Percentiles rank a stretch among this genome's conserved stretches.
These are phyloP conservation scores for Vitis hybrid DNA, from an alignment of 177 flowering plant genomes.

Conservation along the genomic window DNA sequence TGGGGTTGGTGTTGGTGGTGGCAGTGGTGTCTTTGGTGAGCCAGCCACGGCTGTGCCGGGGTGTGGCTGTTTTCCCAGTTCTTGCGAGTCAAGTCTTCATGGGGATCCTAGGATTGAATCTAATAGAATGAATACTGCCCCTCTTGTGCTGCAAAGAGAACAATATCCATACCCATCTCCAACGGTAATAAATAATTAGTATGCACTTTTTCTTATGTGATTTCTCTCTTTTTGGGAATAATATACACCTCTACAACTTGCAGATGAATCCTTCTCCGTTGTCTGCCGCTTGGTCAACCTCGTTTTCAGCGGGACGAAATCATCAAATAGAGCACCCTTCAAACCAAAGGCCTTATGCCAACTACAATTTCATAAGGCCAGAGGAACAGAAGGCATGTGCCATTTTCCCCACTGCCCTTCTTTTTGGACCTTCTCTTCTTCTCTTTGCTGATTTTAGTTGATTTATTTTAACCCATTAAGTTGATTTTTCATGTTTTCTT, in stretches of 20 bases:
- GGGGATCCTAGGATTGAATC: constrained; percentile 8
- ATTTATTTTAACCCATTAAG: background rate
- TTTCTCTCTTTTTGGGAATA: background rate
- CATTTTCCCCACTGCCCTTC: no score
- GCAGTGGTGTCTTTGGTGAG: background rate
- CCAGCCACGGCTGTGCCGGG: constrained; percentile 5
- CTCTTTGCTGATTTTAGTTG: background rate
- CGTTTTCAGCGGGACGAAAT: constrained; percentile 12
- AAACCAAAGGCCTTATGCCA: constrained; percentile 21
- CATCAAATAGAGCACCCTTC: constrained; percentile 32
- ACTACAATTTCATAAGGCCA: constrained; percentile 4
- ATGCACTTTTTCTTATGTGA: background rate
- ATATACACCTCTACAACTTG: background rate
- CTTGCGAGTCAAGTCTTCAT: background rate
- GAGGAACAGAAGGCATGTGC: constrained; percentile 25
- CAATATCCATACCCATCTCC: background rate
- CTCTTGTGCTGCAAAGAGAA: background rate
- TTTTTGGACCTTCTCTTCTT: background rate
- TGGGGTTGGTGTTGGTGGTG: background rate
- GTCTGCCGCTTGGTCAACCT: constrained; percentile 2
- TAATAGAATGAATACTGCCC: background rate
- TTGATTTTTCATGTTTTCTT: background rate
- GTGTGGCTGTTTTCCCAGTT: background rate
- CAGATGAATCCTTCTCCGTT: constrained; percentile 16
- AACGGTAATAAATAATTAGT: constrained; percentile 8